phyloP scores from a whole-genome alignment of 1,139 yeast species.

The Diutina rugosa region DNA sequence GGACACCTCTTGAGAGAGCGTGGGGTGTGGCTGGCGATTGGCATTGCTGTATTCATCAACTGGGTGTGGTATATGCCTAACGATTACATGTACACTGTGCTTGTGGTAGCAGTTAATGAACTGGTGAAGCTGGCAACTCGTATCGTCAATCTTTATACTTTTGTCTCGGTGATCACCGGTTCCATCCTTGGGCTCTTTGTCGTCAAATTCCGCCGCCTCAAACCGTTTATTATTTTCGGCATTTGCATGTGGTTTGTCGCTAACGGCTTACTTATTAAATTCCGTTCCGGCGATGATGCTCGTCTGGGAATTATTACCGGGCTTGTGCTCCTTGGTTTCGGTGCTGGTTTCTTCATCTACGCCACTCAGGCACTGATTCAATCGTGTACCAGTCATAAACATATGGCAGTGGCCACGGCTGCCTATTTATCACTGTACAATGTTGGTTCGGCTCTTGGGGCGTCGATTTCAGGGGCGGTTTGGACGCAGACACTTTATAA shows the following conservation, averaged over 20 bases:
- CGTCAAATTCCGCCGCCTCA: background rate
- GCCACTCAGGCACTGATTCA: background rate
- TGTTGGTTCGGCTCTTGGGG: background rate
- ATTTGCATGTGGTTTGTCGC: slow-evolving; percentile 5
- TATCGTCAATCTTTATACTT: slow-evolving; percentile 49
- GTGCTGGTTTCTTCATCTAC: slow-evolving; percentile 2
- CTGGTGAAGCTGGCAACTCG: slow-evolving; percentile 50
- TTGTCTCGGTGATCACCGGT: slow-evolving; percentile 52
- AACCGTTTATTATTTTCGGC: slow-evolving; percentile 2
- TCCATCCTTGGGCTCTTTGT: slow-evolving; percentile 16
- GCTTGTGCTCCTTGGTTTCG: background rate
- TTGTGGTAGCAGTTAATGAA: slow-evolving; percentile 49
- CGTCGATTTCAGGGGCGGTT: slow-evolving; percentile 1
- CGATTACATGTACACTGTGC: slow-evolving; percentile 39
- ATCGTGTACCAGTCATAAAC: background rate
- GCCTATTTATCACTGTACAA: background rate
- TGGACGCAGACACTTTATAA: slow-evolving; percentile 4
- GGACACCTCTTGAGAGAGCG: background rate
- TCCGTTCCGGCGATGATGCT: background rate
- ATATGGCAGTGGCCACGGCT: slow-evolving; percentile 2
- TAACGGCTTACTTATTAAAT: slow-evolving; percentile 2
- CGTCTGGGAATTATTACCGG: slow-evolving; percentile 1
- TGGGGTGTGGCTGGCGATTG: background rate
- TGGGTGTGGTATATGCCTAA: slow-evolving; percentile 1
- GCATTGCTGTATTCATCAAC: background rate